Base-by-base conservation (phyloP, 1,284 basidiomycete genomes). In the Papiliotrema nemorosa region DNA sequence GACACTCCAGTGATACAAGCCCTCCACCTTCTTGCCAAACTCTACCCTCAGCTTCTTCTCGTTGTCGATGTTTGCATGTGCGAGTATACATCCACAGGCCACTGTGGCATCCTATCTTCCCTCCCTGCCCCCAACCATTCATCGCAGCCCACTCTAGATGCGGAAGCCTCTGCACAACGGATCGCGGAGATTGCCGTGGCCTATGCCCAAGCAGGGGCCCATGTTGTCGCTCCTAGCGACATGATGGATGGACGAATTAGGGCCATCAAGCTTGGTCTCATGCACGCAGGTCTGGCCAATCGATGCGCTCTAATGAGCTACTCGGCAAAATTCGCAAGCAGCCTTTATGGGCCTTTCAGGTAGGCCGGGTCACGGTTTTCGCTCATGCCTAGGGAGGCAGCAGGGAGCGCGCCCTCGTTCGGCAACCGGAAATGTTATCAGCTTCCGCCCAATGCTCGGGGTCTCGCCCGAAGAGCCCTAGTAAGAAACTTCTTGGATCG, bases 241-340 rank as follows among this genome's bases (percentile, higher is more conserved):
- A 99, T 99, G 96, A 98, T 98, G 93, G 96, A 99, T 70, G 94
- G 93, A 0, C 80, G 94, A 22, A 85, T 99, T 54, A 83, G 82
- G 52, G 83, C 85, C 9, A 98, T 99, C 77, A 98, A 97, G 76
- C 78, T 83, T 35, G 82, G 80, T 1, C 78, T 99, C 50, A 87
- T 96, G 52, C 84, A 89, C 54, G 81, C 81, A 35, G 89, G 91
- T 13, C 79, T 84, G 44, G 90, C 84, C 3, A 97, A 94, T 77
- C 81, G 84, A 65, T 87, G 89, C 68, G 88, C 88, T 3, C 79
- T 99, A 35, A 98, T 99, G 96, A 85, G 87, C 42, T 99, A 99
- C 74, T 88, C 90, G n/a, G 96, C 96, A 54, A 99, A 99, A 75
- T 99, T 99, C 66, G 92, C 96, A 0, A 94, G 89, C 63, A 81